Evolutionary conservation across 202 grass and related monocot species (phyloP).

Genomic region (Cymbopogon flexuosus): DNA sequence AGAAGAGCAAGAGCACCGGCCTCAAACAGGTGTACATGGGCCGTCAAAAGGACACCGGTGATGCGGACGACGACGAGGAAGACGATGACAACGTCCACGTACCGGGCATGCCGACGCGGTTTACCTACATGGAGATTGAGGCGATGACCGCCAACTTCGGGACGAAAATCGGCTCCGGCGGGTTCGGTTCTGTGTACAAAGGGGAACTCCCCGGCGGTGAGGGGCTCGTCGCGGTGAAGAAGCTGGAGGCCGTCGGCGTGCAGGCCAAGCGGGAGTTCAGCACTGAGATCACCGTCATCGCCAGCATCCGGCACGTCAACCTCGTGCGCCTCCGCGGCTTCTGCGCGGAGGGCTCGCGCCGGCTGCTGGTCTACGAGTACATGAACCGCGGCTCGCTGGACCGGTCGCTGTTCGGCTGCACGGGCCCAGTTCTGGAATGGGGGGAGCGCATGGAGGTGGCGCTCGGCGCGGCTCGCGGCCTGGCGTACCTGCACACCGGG

Average conservation of each 20-base stretch:
- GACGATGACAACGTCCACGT: conserved; percentile 40
- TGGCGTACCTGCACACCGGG: conserved; percentile 69
- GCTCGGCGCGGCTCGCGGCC: conserved; percentile 50
- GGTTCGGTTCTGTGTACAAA: conserved; percentile 84
- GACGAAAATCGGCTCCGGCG: conserved; percentile 66
- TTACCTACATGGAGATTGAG: conserved; percentile 53
- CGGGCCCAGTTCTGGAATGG: conserved; percentile 65
- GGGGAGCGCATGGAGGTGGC: conserved; percentile 81
- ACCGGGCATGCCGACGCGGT: conserved; percentile 64
- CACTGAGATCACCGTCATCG: conserved; percentile 80
- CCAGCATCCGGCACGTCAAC: conserved; percentile 75
- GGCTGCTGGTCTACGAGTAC: conserved; percentile 84
- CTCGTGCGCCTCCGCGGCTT: conserved; percentile 83
- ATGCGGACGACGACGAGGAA: conserved; percentile 32
- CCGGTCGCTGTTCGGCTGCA: conserved; percentile 56
- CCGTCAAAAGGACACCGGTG: conserved; percentile 28
- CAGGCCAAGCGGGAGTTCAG: conserved; percentile 75
- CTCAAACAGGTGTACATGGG: conserved; percentile 36
- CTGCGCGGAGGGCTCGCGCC: conserved; percentile 64
- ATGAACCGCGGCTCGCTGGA: conserved; percentile 80
- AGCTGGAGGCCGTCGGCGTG: conserved; percentile 57
- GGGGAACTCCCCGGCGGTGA: conserved; percentile 54
- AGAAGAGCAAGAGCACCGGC: conserved; percentile 5
- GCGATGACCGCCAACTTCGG: conserved; percentile 52
- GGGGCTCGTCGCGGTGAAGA: conserved; percentile 72